Percentiles rank a stretch among this genome's conserved stretches.
phyloP scores from a whole-genome alignment of 345 rosid species.

The Microthlaspi erraticum region DNA sequence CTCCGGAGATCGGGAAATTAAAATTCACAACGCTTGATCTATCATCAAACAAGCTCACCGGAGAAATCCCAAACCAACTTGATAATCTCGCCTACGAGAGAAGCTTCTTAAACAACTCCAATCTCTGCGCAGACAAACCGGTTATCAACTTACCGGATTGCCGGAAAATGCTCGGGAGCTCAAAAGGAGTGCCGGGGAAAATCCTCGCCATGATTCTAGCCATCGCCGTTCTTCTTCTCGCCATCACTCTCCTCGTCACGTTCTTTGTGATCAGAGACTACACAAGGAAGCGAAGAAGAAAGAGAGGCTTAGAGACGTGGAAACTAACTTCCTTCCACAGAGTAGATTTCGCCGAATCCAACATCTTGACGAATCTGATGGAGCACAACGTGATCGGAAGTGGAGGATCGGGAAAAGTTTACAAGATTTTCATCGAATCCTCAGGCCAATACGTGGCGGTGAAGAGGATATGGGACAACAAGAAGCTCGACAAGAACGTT shows the following conservation, averaged over 20 bases:
- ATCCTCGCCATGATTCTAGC: conserved; percentile 53
- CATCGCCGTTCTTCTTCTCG: conserved; percentile 47
- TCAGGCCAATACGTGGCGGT: conserved; percentile 75
- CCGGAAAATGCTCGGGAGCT: conserved; percentile 21
- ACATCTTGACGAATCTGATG: conserved; percentile 63
- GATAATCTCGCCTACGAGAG: conserved; percentile 68
- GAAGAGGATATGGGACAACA: conserved; percentile 74
- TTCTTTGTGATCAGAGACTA: conserved; percentile 55
- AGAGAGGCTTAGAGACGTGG: conserved; percentile 59
- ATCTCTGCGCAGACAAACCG: conserved; percentile 63
- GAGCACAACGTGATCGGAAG: conserved; percentile 84
- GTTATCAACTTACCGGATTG: conserved; percentile 66
- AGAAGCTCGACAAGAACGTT: conserved; percentile 55
- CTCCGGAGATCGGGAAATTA: conserved; percentile 59
- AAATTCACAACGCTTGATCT: conserved; percentile 55
- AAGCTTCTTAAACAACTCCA: conserved; percentile 72
- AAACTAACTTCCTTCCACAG: conserved; percentile 82
- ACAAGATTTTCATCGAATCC: conserved; percentile 51
- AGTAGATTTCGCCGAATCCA: conserved; percentile 65
- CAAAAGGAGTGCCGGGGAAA: conserved; percentile 53
- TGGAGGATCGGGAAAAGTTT: conserved; percentile 93
- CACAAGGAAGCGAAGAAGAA: conserved; percentile 47
- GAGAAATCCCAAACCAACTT: conserved; percentile 59
- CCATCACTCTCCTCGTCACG: conserved; percentile 41
- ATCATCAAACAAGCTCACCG: conserved; percentile 73